Base-by-base conservation (phyloP, 2,329 filamentous ascomycete genomes). In the Penicillium sp. region DNA sequence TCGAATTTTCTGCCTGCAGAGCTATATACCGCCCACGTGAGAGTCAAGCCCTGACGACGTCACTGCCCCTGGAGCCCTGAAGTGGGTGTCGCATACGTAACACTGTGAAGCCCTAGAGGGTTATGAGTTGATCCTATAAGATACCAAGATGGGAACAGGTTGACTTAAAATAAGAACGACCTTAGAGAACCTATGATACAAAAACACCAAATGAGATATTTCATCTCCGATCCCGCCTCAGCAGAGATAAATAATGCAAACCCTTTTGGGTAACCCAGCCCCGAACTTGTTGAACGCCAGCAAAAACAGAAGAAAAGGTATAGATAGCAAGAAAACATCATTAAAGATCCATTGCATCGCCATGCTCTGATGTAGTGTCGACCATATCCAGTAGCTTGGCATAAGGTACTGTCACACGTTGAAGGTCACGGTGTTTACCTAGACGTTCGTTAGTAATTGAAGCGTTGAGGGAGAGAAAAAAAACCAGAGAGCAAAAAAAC, bases 391-490 rank as follows among this genome's bases (percentile, higher is more conserved):
- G 78, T n/a, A 91, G 78, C 60, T 90, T 86, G 12, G 93, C 93
- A 72, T 97, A 97, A 60, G 95, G 93, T 26, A 97, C 90, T n/a
- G 91, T 96, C 40, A 97, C 83, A 26, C 94, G 84, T 73, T 99
- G 94, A 30, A 99, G 80, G 70, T 97, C 95, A 54, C 94, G 87
- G 75, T 94, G 93, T 86, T 97, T 97, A 57, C 91, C 91, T 96
- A 64, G 74, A n/a, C 22, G 47, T 16, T 25, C 3, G 46, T 57
- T 22, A 52, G 46, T 53, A 49, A 47, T 25, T 31, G 25, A 54
- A 51, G 14, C 41, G 2, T 25, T 16, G 8, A 57, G 25, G 57
- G 22, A 17, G 59, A 38, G 17, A 59, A 38, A 30, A n/a, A 6
- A 17, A 16, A 41, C 11, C 28, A 28, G 35, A 5, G 38, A n/a